phyloP scores from a whole-genome alignment of 2,329 filamentous ascomycete genomes.

The Hyphodiscus sp. region DNA sequence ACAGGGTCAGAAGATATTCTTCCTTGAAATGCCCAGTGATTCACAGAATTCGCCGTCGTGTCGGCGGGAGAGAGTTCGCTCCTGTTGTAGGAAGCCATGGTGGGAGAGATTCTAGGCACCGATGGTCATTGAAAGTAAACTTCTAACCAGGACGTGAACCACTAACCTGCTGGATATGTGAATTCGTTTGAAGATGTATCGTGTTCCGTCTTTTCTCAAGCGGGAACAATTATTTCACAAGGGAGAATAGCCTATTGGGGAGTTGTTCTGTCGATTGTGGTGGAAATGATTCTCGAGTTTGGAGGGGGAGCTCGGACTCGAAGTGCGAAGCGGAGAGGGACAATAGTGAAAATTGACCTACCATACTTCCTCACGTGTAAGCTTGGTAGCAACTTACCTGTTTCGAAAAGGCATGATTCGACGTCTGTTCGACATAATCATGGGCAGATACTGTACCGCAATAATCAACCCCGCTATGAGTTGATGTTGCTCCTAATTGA shows the following conservation, averaged over 20 bases:
- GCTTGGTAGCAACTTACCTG: background rate
- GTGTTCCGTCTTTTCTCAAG: background rate
- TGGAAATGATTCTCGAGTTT: background rate
- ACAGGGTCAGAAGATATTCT: background rate
- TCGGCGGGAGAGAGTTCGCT: background rate
- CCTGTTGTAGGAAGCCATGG: background rate
- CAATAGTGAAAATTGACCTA: background rate
- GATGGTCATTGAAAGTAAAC: background rate
- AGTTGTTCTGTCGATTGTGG: background rate
- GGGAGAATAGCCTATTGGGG: background rate
- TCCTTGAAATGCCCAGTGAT: background rate
- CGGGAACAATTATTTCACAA: background rate
- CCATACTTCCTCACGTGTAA: background rate
- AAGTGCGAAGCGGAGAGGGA: background rate
- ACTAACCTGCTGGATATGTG: background rate
- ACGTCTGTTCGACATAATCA: background rate
- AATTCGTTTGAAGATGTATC: background rate
- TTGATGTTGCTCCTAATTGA: background rate
- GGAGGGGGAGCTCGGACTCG: background rate
- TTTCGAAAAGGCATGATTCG: background rate
- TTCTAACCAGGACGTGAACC: background rate
- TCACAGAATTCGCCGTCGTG: background rate
- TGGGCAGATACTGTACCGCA: background rate
- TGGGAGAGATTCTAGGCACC: background rate
- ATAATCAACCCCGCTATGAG: background rate